Conservation (phyloP, 1,284 basidiomycete species). For the Ustilago sp. region DNA sequence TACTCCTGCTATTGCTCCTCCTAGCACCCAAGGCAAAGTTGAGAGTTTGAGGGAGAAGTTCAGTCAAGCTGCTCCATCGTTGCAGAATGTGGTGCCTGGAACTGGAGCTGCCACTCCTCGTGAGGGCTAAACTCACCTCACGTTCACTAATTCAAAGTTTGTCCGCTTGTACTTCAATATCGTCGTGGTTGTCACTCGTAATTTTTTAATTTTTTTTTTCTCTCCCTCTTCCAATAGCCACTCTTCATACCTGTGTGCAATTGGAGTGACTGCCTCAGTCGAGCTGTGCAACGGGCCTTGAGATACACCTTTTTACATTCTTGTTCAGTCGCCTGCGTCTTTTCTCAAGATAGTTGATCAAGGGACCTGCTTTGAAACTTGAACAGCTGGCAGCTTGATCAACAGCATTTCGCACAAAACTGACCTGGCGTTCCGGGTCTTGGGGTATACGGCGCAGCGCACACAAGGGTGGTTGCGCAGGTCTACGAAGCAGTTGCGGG, state of each 20-base stretch:
- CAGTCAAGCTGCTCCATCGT: slow-evolving; percentile 31
- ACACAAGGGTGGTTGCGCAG: too few species aligned
- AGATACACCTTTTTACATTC: not conserved
- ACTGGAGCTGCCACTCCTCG: slow-evolving; percentile 27
- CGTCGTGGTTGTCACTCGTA: not conserved
- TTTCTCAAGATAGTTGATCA: too few species aligned
- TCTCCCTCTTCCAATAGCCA: slow-evolving; percentile 22
- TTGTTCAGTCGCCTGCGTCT: too few species aligned
- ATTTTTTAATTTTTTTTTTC: too few species aligned
- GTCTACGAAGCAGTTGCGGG: too few species aligned
- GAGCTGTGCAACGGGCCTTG: slow-evolving; percentile 6
- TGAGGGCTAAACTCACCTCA: slow-evolving; percentile 6
- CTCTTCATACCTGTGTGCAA: not conserved
- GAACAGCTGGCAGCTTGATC: too few species aligned
- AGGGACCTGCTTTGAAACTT: too few species aligned
- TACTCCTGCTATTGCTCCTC: not conserved
- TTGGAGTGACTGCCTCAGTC: not conserved
- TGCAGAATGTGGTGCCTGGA: slow-evolving; percentile 38
- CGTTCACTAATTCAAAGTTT: not conserved
- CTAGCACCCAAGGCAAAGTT: slow-evolving; percentile 9
- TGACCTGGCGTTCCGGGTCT: too few species aligned
- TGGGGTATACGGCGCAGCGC: too few species aligned
- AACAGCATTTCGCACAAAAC: too few species aligned
- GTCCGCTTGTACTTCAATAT: not conserved
- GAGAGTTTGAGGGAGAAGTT: slow-evolving; percentile 10